Conservation (phyloP, 148 eudicot genomes). For the Simmondsia chinensis region DNA sequence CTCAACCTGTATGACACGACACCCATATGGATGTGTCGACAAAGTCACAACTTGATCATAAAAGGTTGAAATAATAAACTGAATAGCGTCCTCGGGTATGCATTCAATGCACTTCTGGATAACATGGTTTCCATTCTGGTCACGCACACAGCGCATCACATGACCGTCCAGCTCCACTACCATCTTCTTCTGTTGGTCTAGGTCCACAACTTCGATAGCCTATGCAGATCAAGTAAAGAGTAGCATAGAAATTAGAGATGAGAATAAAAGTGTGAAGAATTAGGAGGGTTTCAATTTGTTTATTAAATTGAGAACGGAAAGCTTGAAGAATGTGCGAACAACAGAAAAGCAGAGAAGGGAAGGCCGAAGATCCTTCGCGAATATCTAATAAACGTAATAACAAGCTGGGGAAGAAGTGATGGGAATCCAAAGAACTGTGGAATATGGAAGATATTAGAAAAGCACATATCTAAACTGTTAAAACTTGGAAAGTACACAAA, state of each 20-base stretch:
- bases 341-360: too few relatives aligned
- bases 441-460: too few relatives aligned
- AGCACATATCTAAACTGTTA: too few relatives aligned
- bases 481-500: too few relatives aligned
- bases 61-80: slow-evolving; percentile 67
- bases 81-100: slow-evolving; percentile 65
- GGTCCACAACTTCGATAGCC: slow-evolving; percentile 88
- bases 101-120: slow-evolving; percentile 92
- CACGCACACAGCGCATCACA: slow-evolving; percentile 86
- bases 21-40: slow-evolving; percentile 93
- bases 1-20: slow-evolving; percentile 78
- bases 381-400: too few relatives aligned
- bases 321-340: too few relatives aligned
- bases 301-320: too few relatives aligned
- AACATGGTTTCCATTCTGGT: slow-evolving; percentile 93
- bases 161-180: slow-evolving; percentile 85
- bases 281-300: too few relatives aligned
- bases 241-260: background rate
- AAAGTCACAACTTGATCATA: slow-evolving; percentile 70
- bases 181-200: slow-evolving; percentile 72
- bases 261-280: too few relatives aligned
- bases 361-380: too few relatives aligned
- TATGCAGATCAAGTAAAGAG: slow-evolving; percentile 11
- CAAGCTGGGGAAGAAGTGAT: too few relatives aligned
- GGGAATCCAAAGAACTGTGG: too few relatives aligned